phyloP scores from a whole-genome alignment of 1,139 yeast genomes.

The Yamadazyma buinensis region DNA sequence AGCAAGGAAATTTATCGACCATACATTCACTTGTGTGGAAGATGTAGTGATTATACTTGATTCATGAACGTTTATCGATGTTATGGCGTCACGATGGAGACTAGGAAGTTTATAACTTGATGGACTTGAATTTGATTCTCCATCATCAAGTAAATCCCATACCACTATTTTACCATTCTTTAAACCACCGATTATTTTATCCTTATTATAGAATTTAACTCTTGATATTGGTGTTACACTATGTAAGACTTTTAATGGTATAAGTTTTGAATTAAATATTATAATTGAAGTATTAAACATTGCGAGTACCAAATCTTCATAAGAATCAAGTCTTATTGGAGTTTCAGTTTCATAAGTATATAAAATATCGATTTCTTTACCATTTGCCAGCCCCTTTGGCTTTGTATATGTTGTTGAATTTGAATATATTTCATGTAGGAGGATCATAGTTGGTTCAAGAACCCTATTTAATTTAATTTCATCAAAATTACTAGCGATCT shows the following conservation, averaged over 20 bases:
- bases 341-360: too few species aligned
- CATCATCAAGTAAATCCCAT: slow-evolving; percentile 30
- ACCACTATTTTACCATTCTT: slow-evolving; percentile 34
- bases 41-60: slow-evolving; percentile 27
- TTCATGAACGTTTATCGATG: slow-evolving; percentile 9
- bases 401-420: not conserved
- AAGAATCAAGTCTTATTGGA: slow-evolving; percentile 8
- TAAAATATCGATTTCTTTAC: too few species aligned
- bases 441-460: slow-evolving; percentile 8
- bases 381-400: too few species aligned
- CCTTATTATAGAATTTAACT: slow-evolving; percentile 27
- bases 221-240: slow-evolving; percentile 27
- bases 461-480: slow-evolving; percentile 10
- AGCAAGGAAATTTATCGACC: slow-evolving; percentile 33
- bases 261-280: slow-evolving; percentile 3
- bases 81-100: slow-evolving; percentile 10
- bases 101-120: slow-evolving; percentile 11
- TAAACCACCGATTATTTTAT: slow-evolving; percentile 35
- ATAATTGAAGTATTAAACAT: not conserved
- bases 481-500: slow-evolving; percentile 2
- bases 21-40: slow-evolving; percentile 35
- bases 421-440: slow-evolving; percentile 2
- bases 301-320: not conserved
- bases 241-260: slow-evolving; percentile 27
- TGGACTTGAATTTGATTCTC: slow-evolving; percentile 22